Conservation (phyloP, 352 stramenopile species). For the Thalassiosira hispida region DNA sequence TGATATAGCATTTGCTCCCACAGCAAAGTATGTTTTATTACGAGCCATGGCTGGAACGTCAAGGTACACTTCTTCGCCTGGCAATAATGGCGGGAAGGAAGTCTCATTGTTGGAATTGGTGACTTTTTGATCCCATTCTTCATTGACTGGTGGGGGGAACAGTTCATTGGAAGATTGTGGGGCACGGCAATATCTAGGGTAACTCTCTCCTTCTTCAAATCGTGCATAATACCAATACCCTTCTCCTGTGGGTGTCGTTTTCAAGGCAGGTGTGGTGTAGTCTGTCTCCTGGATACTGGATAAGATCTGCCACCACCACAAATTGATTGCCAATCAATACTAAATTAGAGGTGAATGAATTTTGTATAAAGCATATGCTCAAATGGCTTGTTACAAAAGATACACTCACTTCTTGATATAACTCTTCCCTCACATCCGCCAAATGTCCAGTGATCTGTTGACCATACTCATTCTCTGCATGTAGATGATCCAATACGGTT, state of each 20-base stretch:
- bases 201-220: slow-evolving; percentile 74
- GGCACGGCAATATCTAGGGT: slow-evolving; percentile 77
- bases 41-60: slow-evolving; percentile 93
- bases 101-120: slow-evolving; percentile 49
- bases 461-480: slow-evolving; percentile 93
- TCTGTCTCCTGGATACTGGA: slow-evolving; percentile 85
- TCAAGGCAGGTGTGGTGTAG: slow-evolving; percentile 63
- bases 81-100: slow-evolving; percentile 67
- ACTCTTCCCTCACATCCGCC: slow-evolving; percentile 78
- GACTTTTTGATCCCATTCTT: slow-evolving; percentile 70
- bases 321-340: neutral
- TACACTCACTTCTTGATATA: slow-evolving; percentile 91
- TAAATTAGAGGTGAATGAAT: no score
- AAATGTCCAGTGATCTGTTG: slow-evolving; percentile 90
- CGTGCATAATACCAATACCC: slow-evolving; percentile 81
- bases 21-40: slow-evolving; percentile 77
- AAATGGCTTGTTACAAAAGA: no score
- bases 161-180: slow-evolving; percentile 30
- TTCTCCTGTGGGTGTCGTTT: slow-evolving; percentile 27
- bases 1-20: slow-evolving; percentile 86
- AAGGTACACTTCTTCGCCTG: slow-evolving; percentile 90
- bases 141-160: slow-evolving; percentile 35
- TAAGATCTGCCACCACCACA: slow-evolving; percentile 12
- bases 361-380: no score
- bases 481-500: slow-evolving; percentile 91